A percentile compares a stretch with the other conserved stretches of the same genome.
These are phyloP conservation scores for Colletotrichum neosansevieriae DNA, from an alignment of 2,329 filamentous ascomycete genomes.

Conservation along the genomic window DNA sequence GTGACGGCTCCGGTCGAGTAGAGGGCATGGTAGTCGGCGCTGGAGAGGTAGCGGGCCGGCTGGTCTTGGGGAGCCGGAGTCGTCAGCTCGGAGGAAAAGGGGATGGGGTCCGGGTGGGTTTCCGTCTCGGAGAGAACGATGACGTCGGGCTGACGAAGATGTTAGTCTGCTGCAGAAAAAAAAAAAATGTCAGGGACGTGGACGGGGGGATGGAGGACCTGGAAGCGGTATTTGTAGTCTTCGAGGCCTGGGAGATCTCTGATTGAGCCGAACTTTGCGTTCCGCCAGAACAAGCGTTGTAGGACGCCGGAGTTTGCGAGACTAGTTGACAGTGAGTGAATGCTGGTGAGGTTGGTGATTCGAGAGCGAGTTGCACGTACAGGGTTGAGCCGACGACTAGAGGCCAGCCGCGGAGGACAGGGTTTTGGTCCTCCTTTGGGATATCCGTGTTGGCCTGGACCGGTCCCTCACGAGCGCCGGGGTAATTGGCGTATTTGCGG, in stretches of 20 bases:
- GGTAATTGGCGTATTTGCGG: slow-evolving; percentile 40
- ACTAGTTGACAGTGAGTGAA: slow-evolving; percentile 51
- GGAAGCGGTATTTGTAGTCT: slow-evolving; percentile 58
- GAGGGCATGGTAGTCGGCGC: slow-evolving; percentile 80
- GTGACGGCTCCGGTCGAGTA: slow-evolving; percentile 79
- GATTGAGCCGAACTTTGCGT: slow-evolving; percentile 68
- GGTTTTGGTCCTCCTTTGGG: slow-evolving; percentile 68
- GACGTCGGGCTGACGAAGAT: slow-evolving; percentile 63
- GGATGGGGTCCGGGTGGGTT: slow-evolving; percentile 41
- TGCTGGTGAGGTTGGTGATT: background rate
- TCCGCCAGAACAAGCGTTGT: slow-evolving; percentile 76
- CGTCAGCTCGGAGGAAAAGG: slow-evolving; percentile 52
- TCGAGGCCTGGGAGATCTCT: slow-evolving; percentile 61
- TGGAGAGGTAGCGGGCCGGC: slow-evolving; percentile 72
- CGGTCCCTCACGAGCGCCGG: slow-evolving; percentile 35
- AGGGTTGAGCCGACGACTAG: slow-evolving; percentile 72
- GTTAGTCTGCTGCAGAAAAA: slow-evolving; percentile 4
- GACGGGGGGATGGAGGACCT: slow-evolving; percentile 52
- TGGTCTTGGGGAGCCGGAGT: slow-evolving; percentile 55
- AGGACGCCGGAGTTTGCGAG: slow-evolving; percentile 71
- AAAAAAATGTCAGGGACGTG: too few relatives aligned
- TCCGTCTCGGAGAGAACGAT: slow-evolving; percentile 59
- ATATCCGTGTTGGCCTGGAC: slow-evolving; percentile 13
- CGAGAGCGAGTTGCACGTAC: slow-evolving; percentile 56
- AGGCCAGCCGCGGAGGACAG: slow-evolving; percentile 74